Evolutionary conservation across 176 grass and related monocot species (phyloP), one percentile per base, ranked within the genome.

Genomic region (Carex cristatella): DNA sequence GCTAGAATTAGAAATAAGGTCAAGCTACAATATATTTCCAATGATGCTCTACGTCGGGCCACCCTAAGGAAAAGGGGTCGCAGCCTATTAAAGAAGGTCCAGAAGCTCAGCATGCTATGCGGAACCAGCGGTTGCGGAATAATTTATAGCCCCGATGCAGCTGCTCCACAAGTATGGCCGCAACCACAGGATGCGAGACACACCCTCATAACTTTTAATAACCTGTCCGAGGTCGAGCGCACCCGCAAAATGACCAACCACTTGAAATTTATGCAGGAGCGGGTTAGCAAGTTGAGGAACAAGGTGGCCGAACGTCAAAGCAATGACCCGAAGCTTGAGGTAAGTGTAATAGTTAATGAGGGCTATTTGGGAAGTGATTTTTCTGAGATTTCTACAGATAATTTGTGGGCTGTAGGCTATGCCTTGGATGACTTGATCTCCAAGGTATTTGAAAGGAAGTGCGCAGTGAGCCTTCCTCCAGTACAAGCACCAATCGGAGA

Each of bases 1-100:
- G 80, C 86, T 12, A 74, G 86, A 40, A 40, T 6, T 40, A 40
- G 38, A 55, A 87, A 75, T 7, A 87, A 83, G 57, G 58, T 87
- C 49, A 87, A 83, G 57, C 68, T 87, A 11, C 53, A 55, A 38
- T 87, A 67, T 65, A 87, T 87, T 18, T 13, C 55, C 12, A 87
- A 83, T 23, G 69, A 74, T 18, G 16, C 80, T 0, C 15, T 31
- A 11, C 40, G 80, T 1, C 79, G 80, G 3, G 76, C 58, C n/a
- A 87, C 69, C 1, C 23, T 87, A 0, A 61, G 61, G 14, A 77
- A 83, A 51, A 35, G 86, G 4, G 2, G 13, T 0, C 65, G 32
- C 15, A 44, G 69, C 1, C 15, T 87, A 11, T 54, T 87, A 7
- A 87, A 87, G 61, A 87, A 83, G 67, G 69, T 87, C 7, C n/a